A percentile compares a stretch with the other conserved stretches of the same genome.
Evolutionary conservation across 2,329 filamentous ascomycete species (phyloP).

Genomic region (Sclerotinia subarctica): DNA sequence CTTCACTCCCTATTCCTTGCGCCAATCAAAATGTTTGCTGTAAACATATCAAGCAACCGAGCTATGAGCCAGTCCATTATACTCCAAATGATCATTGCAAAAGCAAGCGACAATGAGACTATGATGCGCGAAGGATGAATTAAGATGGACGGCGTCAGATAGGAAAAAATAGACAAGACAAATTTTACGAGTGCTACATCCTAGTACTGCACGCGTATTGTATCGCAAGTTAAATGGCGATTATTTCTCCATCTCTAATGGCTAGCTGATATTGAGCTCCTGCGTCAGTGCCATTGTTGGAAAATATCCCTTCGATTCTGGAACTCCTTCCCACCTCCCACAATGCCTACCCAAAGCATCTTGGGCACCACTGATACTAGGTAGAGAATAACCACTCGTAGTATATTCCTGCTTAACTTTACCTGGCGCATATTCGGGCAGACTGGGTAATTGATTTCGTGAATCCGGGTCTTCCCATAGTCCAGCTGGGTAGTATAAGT

Average conservation of each 20-base stretch:
- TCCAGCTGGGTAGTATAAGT: constrained; percentile 37
- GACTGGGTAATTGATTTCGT: constrained; percentile 32
- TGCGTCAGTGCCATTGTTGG: constrained; percentile 34
- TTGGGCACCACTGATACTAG: constrained; percentile 30
- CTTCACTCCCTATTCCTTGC: constrained; percentile 7
- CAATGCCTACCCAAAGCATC: constrained; percentile 33
- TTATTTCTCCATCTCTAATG: not conserved
- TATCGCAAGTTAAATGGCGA: not conserved
- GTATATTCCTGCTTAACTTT: constrained; percentile 36
- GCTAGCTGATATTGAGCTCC: constrained; percentile 35
- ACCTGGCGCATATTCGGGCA: constrained; percentile 28
- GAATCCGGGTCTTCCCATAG: constrained; percentile 36
- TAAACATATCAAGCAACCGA: constrained; percentile 1
- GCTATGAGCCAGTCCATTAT: constrained; percentile 13
- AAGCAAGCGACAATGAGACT: not conserved
- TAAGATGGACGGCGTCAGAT: not conserved
- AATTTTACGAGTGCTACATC: not conserved
- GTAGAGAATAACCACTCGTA: constrained; percentile 30
- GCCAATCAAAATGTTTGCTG: constrained; percentile 4
- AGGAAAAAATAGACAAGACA: not conserved
- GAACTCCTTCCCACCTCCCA: constrained; percentile 37
- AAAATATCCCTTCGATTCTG: constrained; percentile 36
- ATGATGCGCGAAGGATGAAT: constrained; percentile 3
- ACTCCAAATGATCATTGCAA: constrained; percentile 5
- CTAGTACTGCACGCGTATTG: not conserved